Evolutionary conservation across 1,284 basidiomycete genomes (phyloP), one percentile per base, ranked within the genome.

Genomic region (Sporisorium graminicola): DNA sequence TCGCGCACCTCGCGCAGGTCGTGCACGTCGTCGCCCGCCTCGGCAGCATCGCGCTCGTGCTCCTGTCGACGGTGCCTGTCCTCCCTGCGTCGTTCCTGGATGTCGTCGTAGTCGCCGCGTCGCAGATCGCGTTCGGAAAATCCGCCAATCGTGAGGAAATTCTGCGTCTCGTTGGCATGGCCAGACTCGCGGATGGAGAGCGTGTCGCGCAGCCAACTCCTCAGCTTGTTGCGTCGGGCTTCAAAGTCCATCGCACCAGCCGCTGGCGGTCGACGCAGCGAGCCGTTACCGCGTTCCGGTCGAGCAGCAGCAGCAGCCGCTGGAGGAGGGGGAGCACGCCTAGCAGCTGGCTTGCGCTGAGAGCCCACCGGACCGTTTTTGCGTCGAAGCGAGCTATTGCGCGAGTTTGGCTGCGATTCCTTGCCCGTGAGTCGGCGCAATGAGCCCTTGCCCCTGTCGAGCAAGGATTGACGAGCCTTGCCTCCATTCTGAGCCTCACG

Each of bases 201-300:
- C n/a, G 82, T 70, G 56, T 85, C 83, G 33, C 83, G 77, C 46
- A 85, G 71, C 83, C 83, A 85, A 43, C 56, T 74, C 26, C 83
- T 79, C 33, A 85, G 74, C 65, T 81, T 77, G 27, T 80, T 74
- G 24, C 83, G 78, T 12, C 82, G 75, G 13, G 73, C 69, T 16
- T 84, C 80, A 64, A 75, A 79, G 63, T 78, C 69, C 64, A 65
- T 63, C 3, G 65, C 58, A 12, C 67, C 67, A n/a, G 73, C 53
- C 37, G 55, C 49, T 14, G 74, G 67, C 16, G 72, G 59, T 8
- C 71, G 65, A 22, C 72, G 74, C 24, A 56, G 31, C 2, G 64
- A 65, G 46, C 61, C 55, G 16, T 29, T 56, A 6, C 57, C 40
- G 31, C 51, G 59, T 8, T 65, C 65, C 20, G 47, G 46, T 18